Evolutionary conservation across 306 rosid genomes (phyloP).

Genomic region (Pyrus bretschneideri): DNA sequence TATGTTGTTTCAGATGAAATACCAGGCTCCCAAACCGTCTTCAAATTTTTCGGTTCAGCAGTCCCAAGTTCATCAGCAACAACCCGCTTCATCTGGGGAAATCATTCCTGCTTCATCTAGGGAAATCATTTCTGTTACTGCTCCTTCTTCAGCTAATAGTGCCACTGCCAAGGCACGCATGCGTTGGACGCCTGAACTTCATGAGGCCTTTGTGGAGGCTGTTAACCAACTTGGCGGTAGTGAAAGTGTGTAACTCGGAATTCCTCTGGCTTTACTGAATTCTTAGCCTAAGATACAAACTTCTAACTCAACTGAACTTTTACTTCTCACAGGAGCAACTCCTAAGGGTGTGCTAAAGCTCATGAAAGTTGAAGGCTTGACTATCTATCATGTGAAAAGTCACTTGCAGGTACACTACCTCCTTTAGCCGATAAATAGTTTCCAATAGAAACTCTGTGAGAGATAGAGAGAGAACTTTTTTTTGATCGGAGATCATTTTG

Average conservation of each 20-base stretch:
- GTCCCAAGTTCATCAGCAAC: constrained; percentile 55
- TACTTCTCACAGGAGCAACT: constrained; percentile 70
- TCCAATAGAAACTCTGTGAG: not conserved
- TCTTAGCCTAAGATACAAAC: constrained; percentile 18
- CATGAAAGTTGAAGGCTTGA: constrained; percentile 91
- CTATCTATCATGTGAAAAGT: constrained; percentile 98
- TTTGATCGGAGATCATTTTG: constrained; percentile 26
- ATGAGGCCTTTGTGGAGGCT: constrained; percentile 97
- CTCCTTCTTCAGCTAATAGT: constrained; percentile 59
- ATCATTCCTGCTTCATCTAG: not conserved
- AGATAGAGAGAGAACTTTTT: constrained; percentile 7
- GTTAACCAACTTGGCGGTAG: constrained; percentile 94
- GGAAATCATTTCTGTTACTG: constrained; percentile 19
- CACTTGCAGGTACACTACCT: constrained; percentile 71
- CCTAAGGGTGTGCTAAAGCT: constrained; percentile 97
- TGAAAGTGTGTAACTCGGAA: constrained; percentile 62
- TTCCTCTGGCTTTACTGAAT: constrained; percentile 11
- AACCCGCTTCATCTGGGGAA: constrained; percentile 52
- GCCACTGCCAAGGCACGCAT: constrained; percentile 72
- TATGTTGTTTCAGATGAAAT: constrained; percentile 55
- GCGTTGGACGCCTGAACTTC: constrained; percentile 99
- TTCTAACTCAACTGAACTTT: constrained; percentile 17
- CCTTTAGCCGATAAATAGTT: constrained; percentile 15
- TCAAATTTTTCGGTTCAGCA: constrained; percentile 41
- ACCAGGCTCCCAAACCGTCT: constrained; percentile 49